A percentile compares a stretch with the other conserved stretches of the same genome.
Evolutionary conservation across 176 grass and related monocot species (phyloP).

Genomic region (Musa schizocarpa): DNA sequence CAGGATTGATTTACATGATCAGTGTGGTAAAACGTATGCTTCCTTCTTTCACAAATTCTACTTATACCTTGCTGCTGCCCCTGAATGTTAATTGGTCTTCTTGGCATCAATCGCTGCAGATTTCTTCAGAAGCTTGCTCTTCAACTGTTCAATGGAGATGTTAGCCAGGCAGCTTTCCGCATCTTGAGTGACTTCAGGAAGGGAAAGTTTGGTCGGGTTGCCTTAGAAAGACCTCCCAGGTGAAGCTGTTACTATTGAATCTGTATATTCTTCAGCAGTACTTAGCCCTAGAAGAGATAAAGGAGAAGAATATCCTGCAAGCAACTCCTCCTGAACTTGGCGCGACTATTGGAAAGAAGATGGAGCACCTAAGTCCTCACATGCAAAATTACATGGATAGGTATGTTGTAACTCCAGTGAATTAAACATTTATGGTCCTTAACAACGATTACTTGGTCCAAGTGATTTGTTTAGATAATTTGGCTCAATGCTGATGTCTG

Average conservation of each 20-base stretch:
- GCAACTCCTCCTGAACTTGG: not conserved
- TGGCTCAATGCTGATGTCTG: not conserved
- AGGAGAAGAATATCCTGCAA: not conserved
- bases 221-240: slow-evolving; percentile 76
- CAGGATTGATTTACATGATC: slow-evolving; percentile 58
- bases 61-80: slow-evolving; percentile 7
- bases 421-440: not conserved
- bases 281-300: not conserved
- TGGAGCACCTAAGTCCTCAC: not conserved
- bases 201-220: slow-evolving; percentile 85
- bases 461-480: not conserved
- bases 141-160: slow-evolving; percentile 76
- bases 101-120: slow-evolving; percentile 35
- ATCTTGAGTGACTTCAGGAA: slow-evolving; percentile 82
- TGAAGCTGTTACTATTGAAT: slow-evolving; percentile 16
- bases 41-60: slow-evolving; percentile 14
- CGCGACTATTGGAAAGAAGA: not conserved
- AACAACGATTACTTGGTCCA: not conserved
- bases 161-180: slow-evolving; percentile 66
- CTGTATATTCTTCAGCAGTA: not conserved
- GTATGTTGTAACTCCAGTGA: not conserved
- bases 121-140: slow-evolving; percentile 72
- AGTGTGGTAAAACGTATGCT: slow-evolving; percentile 63
- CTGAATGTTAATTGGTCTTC: slow-evolving; percentile 13
- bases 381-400: not conserved